phyloP scores from a whole-genome alignment of 1,139 yeast species.

The Zygosaccharomyces pseudobailii region DNA sequence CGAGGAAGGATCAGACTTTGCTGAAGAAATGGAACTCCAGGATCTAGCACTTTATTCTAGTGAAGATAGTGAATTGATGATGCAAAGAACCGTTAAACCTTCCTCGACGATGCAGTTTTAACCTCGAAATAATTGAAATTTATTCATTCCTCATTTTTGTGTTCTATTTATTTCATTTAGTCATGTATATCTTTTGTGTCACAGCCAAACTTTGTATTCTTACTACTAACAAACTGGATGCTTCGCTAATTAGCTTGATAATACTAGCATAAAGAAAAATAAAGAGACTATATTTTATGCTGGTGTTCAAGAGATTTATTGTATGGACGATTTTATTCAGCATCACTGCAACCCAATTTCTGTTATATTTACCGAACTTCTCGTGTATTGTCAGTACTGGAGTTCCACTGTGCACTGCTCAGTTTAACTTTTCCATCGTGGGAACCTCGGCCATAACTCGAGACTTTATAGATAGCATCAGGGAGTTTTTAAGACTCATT shows the following conservation, averaged over 20 bases:
- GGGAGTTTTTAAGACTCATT: constrained; percentile 48
- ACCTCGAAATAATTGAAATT: background rate
- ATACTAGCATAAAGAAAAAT: background rate
- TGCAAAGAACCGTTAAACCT: constrained; percentile 21
- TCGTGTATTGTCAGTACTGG: constrained; percentile 29
- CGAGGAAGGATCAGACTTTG: background rate
- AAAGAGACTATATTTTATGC: constrained; percentile 1
- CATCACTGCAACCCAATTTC: constrained; percentile 18
- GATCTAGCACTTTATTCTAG: constrained; percentile 21
- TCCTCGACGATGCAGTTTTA: constrained; percentile 26
- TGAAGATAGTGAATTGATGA: constrained; percentile 15
- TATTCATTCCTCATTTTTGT: background rate
- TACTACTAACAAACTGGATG: background rate
- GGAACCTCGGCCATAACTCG: constrained; percentile 39
- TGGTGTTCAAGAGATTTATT: constrained; percentile 16
- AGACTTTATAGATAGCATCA: constrained; percentile 39
- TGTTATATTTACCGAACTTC: constrained; percentile 31
- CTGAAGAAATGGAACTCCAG: constrained; percentile 23
- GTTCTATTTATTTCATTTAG: background rate
- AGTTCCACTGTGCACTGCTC: constrained; percentile 42
- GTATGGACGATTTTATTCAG: constrained; percentile 16
- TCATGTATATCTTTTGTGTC: constrained; percentile 9
- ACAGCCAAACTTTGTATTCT: background rate
- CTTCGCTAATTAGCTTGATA: no score
- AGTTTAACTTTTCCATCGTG: constrained; percentile 40